Base-by-base conservation (phyloP, 108 stramenopile species). In the Schizochytrium sp. region DNA sequence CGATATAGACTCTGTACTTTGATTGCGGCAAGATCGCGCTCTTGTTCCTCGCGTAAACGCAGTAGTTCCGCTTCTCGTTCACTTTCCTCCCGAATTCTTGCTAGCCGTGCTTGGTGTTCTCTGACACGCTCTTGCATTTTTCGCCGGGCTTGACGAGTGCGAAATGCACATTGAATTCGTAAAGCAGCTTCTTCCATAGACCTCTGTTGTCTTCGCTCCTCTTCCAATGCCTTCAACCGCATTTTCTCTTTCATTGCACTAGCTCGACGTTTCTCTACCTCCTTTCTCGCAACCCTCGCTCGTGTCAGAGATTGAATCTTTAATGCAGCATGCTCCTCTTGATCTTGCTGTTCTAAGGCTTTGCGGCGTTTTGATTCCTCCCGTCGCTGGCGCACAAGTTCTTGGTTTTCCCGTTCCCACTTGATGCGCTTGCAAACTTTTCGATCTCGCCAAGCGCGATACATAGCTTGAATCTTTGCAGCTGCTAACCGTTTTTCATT, bases 161-260 rank as follows among this genome's bases (percentile, higher is more conserved):
- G 88, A 13, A 17, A 88, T 4, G 46, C 45, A n/a, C 88, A 88
- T 49, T 88, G 88, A 17, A 88, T 46, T 28, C 88, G 88, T 53
- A 88, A 47, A 4, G 88, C 88, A 10, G 76, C 76, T 17, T 83
- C 76, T 28, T 83, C 76, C 45, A 83, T 47, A 15, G 76, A n/a
- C 7, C 50, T 55, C 28, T 83, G 50, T 40, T 83, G 50, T 40
- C 53, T 17, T 5, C 76, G 76, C 76, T 83, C 53, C 10, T 55
- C 50, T 40, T 83, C 76, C 1, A 83, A 40, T 5, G 47, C 76
- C 28, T 40, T n/a, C 50, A 83, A 2, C 45, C 53, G 47, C 76
- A 49, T 49, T 28, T 83, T 83, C 53, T 83, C 76, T n/a, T 49
- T 55, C 38, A 17, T 8, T 10, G 76, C 76, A n/a, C 53, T 55